phyloP scores from a whole-genome alignment of 768 basidiomycete genomes.

The Pleurotus citrinopileatus region DNA sequence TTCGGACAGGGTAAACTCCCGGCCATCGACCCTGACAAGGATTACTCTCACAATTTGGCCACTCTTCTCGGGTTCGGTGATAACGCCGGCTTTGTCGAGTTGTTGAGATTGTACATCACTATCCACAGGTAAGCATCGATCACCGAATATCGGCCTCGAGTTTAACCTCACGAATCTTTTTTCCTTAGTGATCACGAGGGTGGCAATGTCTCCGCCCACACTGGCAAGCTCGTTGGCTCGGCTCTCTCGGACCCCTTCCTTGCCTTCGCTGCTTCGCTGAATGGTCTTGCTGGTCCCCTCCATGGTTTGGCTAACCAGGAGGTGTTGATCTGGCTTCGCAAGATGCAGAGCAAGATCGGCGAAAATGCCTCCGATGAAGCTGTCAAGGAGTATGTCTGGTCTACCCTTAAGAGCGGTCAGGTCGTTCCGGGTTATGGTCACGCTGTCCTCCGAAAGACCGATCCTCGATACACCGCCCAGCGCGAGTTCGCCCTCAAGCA shows the following conservation, averaged over 20 bases:
- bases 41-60: slow-evolving; percentile 88
- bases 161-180: neutral
- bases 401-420: slow-evolving; percentile 88
- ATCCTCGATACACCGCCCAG: slow-evolving; percentile 90
- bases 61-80: slow-evolving; percentile 91
- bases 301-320: slow-evolving; percentile 99
- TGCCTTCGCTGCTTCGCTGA: slow-evolving; percentile 86
- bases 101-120: slow-evolving; percentile 93
- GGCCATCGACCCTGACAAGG: slow-evolving; percentile 78
- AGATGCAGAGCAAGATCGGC: slow-evolving; percentile 90
- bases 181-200: slow-evolving; percentile 86
- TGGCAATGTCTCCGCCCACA: slow-evolving; percentile 96
- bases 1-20: slow-evolving; percentile 88
- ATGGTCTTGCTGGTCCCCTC: slow-evolving; percentile 95
- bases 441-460: slow-evolving; percentile 85
- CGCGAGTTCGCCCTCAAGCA: slow-evolving; percentile 88
- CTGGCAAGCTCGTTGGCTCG: slow-evolving; percentile 89
- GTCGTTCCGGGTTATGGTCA: slow-evolving; percentile 94
- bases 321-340: slow-evolving; percentile 90
- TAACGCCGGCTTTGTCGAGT: slow-evolving; percentile 85
- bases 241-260: slow-evolving; percentile 98
- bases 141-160: neutral
- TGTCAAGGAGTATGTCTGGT: slow-evolving; percentile 93
- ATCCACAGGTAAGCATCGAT: slow-evolving; percentile 70
- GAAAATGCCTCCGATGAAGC: slow-evolving; percentile 82